Base-by-base conservation (phyloP, 2,329 filamentous ascomycete genomes). In the Colletotrichum sojae region DNA sequence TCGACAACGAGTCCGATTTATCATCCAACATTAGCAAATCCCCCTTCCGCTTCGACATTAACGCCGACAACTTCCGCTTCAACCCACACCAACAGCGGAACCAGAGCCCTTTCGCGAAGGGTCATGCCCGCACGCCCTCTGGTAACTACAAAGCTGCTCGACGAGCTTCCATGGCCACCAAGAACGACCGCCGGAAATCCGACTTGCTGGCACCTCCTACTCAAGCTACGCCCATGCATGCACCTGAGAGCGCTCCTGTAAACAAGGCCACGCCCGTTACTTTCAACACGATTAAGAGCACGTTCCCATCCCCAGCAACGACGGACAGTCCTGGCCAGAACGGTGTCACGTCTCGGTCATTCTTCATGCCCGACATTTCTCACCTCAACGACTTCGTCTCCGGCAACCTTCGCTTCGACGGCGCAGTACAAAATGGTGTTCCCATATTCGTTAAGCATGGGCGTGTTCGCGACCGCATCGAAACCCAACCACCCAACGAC, bases 341-440 rank as follows among this genome's bases (percentile, higher is more conserved):
- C 70, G 76, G 81, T 70, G 81, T 83, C 22, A 85, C 85, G 22
- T 81, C 75, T 12, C 83, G 83, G 10, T 88, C 86, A 3, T 88
- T 88, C 73, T 84, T 87, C 75, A 78, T 89, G 74, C 86, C 86
- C 2, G 83, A 86, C 57, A 82, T 88, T 18, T 84, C 84, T 3
- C 83, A 88, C 68, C 82, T 89, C n/a, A 84, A 85, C 48, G 86
- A 89, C 73, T 87, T 88, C 71, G 83, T 88, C 6, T 86, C 87
- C 1, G 87, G 87, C 6, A 85, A 83, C 18, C 82, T 89, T 51
- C 83, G 81, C 67, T 85, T 88, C 70, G 85, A 79, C 67, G 83
- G 85, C 49, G 81, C 84, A 6, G 79, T 85, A 71, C 84, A 80
- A 72, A 85, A 89, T 71, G 86, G 86, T 16, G 85, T 86, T 12